Conservation (phyloP, 495 filamentous ascomycete species). For the Astrocystis sublimbata region DNA sequence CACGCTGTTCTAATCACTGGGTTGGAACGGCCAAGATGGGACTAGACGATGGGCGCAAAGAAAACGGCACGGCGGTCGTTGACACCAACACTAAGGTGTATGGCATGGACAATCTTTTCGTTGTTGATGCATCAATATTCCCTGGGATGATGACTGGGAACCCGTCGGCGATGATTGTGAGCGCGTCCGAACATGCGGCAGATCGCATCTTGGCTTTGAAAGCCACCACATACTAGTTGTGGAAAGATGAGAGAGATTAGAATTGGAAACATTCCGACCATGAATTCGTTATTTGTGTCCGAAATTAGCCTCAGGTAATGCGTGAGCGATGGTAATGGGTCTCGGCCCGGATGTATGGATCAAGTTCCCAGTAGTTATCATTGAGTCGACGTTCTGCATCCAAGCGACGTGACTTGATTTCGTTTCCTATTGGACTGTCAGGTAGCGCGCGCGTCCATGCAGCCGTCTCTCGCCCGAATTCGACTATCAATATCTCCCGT, state of each 20-base stretch:
- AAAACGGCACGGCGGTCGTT: conserved; percentile 55
- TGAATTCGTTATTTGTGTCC: not conserved
- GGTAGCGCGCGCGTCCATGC: not conserved
- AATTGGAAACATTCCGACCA: too few species aligned
- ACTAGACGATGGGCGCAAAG: conserved; percentile 52
- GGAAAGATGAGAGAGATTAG: not conserved
- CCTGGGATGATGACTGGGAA: conserved; percentile 57
- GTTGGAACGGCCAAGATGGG: conserved; percentile 58
- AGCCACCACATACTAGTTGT: not conserved
- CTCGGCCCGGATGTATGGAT: conserved; percentile 14
- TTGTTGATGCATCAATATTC: conserved; percentile 34
- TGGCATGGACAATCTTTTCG: conserved; percentile 56
- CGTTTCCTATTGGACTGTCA: not conserved
- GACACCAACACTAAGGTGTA: conserved; percentile 59
- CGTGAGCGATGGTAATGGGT: conserved; percentile 12
- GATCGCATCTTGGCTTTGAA: conserved; percentile 52
- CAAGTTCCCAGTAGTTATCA: conserved; percentile 13
- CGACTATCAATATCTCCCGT: not conserved
- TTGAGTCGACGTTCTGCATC: not conserved
- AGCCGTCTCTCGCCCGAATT: conserved; percentile 7
- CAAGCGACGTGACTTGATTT: not conserved
- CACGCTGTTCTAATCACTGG: conserved; percentile 49
- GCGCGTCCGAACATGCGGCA: conserved; percentile 53
- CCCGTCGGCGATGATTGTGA: conserved; percentile 54
- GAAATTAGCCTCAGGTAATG: not conserved